Evolutionary conservation across 2,329 filamentous ascomycete species (phyloP).

Genomic region (Venturia asperata): DNA sequence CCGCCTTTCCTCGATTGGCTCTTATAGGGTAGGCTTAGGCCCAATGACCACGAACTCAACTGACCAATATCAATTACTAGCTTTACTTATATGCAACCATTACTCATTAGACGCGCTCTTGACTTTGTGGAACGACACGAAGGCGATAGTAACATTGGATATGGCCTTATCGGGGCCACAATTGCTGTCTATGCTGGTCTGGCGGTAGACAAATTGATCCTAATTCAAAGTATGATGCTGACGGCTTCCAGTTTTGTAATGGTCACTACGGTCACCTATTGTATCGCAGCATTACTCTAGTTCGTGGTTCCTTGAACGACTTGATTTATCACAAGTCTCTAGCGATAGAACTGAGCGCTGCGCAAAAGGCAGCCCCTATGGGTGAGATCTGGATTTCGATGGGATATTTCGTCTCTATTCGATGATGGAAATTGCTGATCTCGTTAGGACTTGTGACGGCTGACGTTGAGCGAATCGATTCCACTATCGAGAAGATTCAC

Average conservation of each 20-base stretch:
- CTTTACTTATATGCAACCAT: slow-evolving; percentile 2
- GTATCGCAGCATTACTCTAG: slow-evolving; percentile 33
- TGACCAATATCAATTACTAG: background rate
- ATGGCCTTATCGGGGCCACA: slow-evolving; percentile 38
- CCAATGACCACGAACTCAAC: no score
- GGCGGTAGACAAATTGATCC: slow-evolving; percentile 28
- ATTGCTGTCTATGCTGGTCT: slow-evolving; percentile 39
- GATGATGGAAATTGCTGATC: background rate
- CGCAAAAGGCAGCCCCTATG: background rate
- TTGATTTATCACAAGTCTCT: slow-evolving; percentile 9
- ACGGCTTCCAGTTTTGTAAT: slow-evolving; percentile 23
- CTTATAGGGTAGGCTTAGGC: background rate
- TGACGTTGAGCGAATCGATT: slow-evolving; percentile 1
- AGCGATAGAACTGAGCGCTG: background rate
- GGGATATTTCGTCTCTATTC: background rate
- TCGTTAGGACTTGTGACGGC: background rate
- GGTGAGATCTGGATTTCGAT: background rate
- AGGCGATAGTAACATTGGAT: slow-evolving; percentile 26
- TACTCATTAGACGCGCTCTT: background rate
- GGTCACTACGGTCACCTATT: slow-evolving; percentile 33
- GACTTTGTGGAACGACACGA: background rate
- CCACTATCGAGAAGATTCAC: slow-evolving; percentile 2
- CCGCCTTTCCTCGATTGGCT: background rate
- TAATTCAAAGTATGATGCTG: background rate
- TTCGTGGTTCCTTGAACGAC: slow-evolving; percentile 29